Evolutionary conservation across 1,139 yeast genomes (phyloP).

Genomic region (Yamadazyma dushanensis): DNA sequence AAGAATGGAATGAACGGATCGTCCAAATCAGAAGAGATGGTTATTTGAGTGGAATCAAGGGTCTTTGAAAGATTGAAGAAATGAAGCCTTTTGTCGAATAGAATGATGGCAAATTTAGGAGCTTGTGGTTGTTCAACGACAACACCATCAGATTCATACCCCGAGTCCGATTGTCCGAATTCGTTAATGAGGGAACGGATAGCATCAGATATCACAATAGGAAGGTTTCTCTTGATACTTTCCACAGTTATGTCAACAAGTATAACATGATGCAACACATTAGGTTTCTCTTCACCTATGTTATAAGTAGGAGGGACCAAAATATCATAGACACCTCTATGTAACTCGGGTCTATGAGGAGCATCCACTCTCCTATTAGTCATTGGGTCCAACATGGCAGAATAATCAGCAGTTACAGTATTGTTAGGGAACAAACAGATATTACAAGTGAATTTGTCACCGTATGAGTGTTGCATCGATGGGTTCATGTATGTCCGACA

Average conservation of each 20-base stretch:
- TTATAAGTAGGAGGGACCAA: slow-evolving; percentile 75
- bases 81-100: slow-evolving; percentile 73
- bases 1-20: slow-evolving; percentile 83
- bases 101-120: slow-evolving; percentile 61
- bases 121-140: slow-evolving; percentile 15
- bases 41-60: slow-evolving; percentile 61
- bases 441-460: slow-evolving; percentile 75
- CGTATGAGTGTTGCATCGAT: slow-evolving; percentile 67
- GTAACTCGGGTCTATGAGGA: slow-evolving; percentile 70
- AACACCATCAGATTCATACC: neutral
- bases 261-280: slow-evolving; percentile 69
- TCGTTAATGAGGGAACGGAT: slow-evolving; percentile 57
- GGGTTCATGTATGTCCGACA: slow-evolving; percentile 92
- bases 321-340: slow-evolving; percentile 82
- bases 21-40: slow-evolving; percentile 68
- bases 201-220: slow-evolving; percentile 71
- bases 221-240: slow-evolving; percentile 62
- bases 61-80: slow-evolving; percentile 68
- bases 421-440: slow-evolving; percentile 78
- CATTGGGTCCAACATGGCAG: slow-evolving; percentile 54
- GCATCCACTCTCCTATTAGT: slow-evolving; percentile 64
- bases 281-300: slow-evolving; percentile 30
- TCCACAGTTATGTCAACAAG: slow-evolving; percentile 72
- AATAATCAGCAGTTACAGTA: slow-evolving; percentile 66
- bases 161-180: slow-evolving; percentile 12